phyloP scores from a whole-genome alignment of 163 green algal species.

The Trebouxia gelatinosa region DNA sequence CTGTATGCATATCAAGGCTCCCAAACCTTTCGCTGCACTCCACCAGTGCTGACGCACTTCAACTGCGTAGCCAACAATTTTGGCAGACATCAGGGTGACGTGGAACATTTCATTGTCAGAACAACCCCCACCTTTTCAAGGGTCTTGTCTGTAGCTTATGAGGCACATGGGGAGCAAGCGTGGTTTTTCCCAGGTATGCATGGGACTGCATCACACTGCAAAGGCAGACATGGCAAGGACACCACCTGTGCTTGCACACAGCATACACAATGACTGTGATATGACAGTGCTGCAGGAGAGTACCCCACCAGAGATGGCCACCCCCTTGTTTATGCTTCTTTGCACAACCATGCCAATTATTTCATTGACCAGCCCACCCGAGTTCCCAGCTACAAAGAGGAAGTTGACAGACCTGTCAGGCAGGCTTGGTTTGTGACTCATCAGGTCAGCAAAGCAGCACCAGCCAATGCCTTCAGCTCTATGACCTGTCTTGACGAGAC shows the following conservation, averaged over 20 bases:
- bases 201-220: no score
- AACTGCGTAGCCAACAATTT: conserved; percentile 12
- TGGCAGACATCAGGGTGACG: conserved; percentile 3
- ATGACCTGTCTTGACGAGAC: no score
- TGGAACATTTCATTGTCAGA: conserved; percentile 7
- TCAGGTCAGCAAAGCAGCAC: no score
- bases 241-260: no score
- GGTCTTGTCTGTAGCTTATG: conserved; percentile 14
- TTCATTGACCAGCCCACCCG: neutral
- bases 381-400: conserved; percentile 2
- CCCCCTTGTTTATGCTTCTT: conserved; percentile 12
- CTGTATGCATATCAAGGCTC: conserved; percentile 25
- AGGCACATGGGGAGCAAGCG: conserved; percentile 11
- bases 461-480: no score
- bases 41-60: conserved; percentile 15
- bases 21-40: conserved; percentile 19
- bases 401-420: neutral
- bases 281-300: neutral
- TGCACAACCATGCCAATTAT: conserved; percentile 15
- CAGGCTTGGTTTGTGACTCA: conserved; percentile 12
- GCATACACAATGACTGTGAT: no score
- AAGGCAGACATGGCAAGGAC: no score
- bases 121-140: neutral
- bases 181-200: conserved; percentile 22
- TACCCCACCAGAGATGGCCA: conserved; percentile 6